A percentile compares a stretch with the other conserved stretches of the same genome.
phyloP scores from a whole-genome alignment of 108 stramenopile genomes.

The Parietichytrium sp. region DNA sequence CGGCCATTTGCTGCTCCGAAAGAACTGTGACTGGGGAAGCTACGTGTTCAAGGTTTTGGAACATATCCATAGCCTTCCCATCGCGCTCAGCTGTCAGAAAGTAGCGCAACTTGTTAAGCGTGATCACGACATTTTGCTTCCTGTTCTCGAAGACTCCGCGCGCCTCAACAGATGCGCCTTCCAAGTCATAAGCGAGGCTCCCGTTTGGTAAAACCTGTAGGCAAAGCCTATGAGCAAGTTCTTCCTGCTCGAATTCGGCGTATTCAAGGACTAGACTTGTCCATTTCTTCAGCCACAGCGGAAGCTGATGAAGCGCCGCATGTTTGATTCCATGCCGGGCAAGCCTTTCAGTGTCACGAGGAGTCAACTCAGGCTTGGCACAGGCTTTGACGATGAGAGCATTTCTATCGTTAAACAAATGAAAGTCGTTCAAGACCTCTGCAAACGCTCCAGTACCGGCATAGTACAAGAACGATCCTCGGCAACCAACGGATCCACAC shows the following conservation, averaged over 20 bases:
- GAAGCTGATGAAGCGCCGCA: conserved; percentile 29
- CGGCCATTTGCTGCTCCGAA: neutral
- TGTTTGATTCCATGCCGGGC: conserved; percentile 38
- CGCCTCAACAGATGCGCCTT: neutral
- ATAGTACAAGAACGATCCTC: conserved; percentile 44
- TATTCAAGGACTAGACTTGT: conserved; percentile 28
- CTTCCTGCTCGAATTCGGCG: conserved; percentile 13
- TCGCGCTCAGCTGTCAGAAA: conserved; percentile 7
- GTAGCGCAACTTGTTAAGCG: conserved; percentile 1
- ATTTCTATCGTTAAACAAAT: conserved; percentile 12
- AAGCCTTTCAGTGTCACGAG: neutral
- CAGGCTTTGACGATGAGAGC: conserved; percentile 27
- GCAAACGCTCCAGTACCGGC: conserved; percentile 42
- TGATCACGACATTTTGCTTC: conserved; percentile 2
- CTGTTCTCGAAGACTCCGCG: conserved; percentile 7
- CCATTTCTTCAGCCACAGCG: conserved; percentile 44
- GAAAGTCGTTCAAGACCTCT: conserved; percentile 42
- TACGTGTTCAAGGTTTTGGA: neutral
- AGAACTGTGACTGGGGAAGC: neutral
- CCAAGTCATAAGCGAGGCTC: neutral
- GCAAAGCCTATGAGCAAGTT: conserved; percentile 7
- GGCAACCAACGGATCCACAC: conserved; percentile 41
- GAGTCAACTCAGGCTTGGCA: neutral
- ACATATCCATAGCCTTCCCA: neutral
- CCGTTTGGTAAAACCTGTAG: neutral